These are phyloP conservation scores for Petrea volubilis DNA, from an alignment of 257 asterid species.

Conservation along the genomic window DNA sequence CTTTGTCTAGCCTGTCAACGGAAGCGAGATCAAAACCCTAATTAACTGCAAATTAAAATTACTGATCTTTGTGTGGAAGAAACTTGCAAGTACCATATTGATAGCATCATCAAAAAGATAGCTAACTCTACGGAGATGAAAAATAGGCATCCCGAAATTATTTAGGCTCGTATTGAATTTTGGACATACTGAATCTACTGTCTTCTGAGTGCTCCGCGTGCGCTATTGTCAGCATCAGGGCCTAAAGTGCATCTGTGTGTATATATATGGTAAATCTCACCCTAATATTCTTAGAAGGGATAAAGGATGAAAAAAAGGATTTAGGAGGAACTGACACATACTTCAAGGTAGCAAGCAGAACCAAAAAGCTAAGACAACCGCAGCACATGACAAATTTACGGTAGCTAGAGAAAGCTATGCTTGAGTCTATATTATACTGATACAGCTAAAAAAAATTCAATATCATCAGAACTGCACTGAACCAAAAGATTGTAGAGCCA, in stretches of 20 bases:
- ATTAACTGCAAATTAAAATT: constrained; percentile 1
- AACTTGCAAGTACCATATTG: constrained; percentile 12
- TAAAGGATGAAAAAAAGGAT: background rate
- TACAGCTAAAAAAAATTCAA: background rate
- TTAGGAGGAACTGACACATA: background rate
- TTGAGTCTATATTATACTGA: too few relatives aligned
- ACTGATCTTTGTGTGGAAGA: constrained; percentile 8
- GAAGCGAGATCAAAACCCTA: background rate
- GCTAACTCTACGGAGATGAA: constrained; percentile 4
- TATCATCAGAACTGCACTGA: background rate
- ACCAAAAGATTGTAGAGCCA: background rate
- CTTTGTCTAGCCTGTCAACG: background rate
- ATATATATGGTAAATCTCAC: background rate
- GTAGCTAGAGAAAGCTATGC: background rate
- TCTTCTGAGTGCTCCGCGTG: background rate
- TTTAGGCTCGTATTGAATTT: background rate
- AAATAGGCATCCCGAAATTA: constrained; percentile 10
- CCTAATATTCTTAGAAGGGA: background rate
- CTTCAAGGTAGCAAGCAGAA: background rate
- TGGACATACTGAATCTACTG: background rate
- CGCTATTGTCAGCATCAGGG: constrained; percentile 8
- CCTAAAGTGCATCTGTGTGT: background rate
- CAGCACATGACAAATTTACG: background rate
- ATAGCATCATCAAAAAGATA: too few relatives aligned
- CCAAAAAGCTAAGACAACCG: background rate